phyloP scores from a whole-genome alignment of 148 eudicot genomes.

The Arctostaphylos glauca region DNA sequence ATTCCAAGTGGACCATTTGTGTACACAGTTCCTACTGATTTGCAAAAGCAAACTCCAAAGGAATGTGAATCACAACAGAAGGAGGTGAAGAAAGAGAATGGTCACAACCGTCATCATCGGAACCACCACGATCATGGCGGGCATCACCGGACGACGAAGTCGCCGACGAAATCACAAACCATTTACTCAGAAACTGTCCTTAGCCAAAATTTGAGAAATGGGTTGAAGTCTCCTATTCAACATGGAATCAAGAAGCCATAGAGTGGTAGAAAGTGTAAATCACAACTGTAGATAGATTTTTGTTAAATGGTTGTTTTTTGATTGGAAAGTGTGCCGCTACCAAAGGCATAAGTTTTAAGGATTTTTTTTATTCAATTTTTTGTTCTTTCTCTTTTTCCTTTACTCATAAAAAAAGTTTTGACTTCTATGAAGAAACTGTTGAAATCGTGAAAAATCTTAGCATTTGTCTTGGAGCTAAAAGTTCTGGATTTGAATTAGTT shows the following conservation, averaged over 20 bases:
- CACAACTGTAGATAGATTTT: not conserved
- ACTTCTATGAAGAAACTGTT: no score
- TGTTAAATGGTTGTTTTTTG: not conserved
- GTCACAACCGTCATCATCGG: conserved; percentile 11
- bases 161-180: conserved; percentile 18
- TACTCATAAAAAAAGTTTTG: not conserved
- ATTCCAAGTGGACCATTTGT: conserved; percentile 57
- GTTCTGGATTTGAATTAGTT: no score
- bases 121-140: not conserved
- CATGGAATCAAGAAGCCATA: conserved; percentile 15
- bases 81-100: conserved; percentile 24
- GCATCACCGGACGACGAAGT: conserved; percentile 1
- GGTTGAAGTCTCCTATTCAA: conserved; percentile 39
- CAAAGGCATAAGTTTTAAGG: not conserved
- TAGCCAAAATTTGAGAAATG: conserved; percentile 32
- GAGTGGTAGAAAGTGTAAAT: not conserved
- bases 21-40: conserved; percentile 51
- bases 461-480: no score
- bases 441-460: no score
- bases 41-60: conserved; percentile 15
- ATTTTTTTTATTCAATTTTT: not conserved
- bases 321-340: not conserved
- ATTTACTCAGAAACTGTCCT: conserved; percentile 26
- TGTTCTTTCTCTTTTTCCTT: not conserved
- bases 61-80: not conserved